These are phyloP conservation scores for Tubosaeta sp. DNA, from an alignment of 768 basidiomycete species.

Conservation along the genomic window DNA sequence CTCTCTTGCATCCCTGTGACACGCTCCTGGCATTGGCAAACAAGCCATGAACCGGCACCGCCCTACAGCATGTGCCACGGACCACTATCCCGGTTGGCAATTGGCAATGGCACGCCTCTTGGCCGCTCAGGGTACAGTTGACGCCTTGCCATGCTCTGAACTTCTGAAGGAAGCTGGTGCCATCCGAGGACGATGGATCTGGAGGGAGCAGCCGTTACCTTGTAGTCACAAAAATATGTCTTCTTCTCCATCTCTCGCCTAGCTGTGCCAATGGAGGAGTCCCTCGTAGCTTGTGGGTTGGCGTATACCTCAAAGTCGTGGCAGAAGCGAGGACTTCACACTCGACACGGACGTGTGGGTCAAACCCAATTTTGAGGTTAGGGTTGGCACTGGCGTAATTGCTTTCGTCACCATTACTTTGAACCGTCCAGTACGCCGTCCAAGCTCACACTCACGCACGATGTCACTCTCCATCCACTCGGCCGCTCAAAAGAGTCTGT, in stretches of 20 bases:
- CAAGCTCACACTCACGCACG: background rate
- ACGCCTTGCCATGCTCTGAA: slow-evolving; percentile 3
- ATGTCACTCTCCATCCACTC: slow-evolving; percentile 53
- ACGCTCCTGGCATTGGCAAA: background rate
- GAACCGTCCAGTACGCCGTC: background rate
- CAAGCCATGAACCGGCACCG: background rate
- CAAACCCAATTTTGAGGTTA: slow-evolving; percentile 24
- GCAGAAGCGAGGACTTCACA: background rate
- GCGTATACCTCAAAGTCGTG: background rate
- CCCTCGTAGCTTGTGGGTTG: background rate
- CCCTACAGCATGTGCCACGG: slow-evolving; percentile 3
- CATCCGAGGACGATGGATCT: background rate
- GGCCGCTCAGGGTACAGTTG: background rate
- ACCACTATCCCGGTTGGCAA: background rate
- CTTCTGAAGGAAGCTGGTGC: too few species aligned
- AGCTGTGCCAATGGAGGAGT: slow-evolving; percentile 3
- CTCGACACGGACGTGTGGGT: background rate
- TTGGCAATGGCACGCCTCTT: slow-evolving; percentile 9
- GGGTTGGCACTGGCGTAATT: slow-evolving; percentile 8
- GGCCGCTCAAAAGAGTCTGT: slow-evolving; percentile 65
- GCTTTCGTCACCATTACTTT: background rate
- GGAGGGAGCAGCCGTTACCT: background rate
- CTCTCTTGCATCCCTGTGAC: background rate
- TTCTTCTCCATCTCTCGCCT: background rate
- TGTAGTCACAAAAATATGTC: background rate